These are phyloP conservation scores for Apiotrichum mycotoxinovorans DNA, from an alignment of 1,284 basidiomycete genomes.

Conservation along the genomic window DNA sequence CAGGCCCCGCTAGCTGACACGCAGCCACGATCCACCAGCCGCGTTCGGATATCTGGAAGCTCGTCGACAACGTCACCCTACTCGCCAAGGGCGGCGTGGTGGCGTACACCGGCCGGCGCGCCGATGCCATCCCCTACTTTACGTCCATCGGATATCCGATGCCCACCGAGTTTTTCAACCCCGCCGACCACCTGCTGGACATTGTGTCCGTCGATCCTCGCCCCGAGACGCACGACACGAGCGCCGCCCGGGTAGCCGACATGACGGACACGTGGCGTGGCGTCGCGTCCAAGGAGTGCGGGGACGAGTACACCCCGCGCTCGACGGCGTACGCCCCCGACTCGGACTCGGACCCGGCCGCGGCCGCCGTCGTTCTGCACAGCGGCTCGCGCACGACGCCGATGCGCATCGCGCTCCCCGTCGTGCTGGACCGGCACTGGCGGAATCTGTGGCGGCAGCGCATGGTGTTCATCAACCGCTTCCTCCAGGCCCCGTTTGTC, in stretches of 20 bases:
- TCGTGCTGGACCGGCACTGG: slow-evolving; percentile 48
- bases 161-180: slow-evolving; percentile 48
- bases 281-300: slow-evolving; percentile 9
- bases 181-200: slow-evolving; percentile 51
- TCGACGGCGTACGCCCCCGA: no score
- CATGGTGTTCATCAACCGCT: slow-evolving; percentile 48
- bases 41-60: slow-evolving; percentile 54
- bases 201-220: slow-evolving; percentile 48
- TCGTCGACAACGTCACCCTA: slow-evolving; percentile 54
- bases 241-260: slow-evolving; percentile 21
- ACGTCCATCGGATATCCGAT: slow-evolving; percentile 43
- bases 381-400: slow-evolving; percentile 36
- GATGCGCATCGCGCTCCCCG: slow-evolving; percentile 46
- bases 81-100: slow-evolving; percentile 55
- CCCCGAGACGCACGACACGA: slow-evolving; percentile 21
- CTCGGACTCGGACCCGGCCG: no score
- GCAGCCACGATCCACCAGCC: slow-evolving; percentile 57
- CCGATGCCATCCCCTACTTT: slow-evolving; percentile 43
- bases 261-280: slow-evolving; percentile 25
- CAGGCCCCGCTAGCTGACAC: neutral
- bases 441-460: slow-evolving; percentile 49
- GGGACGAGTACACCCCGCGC: slow-evolving; percentile 6
- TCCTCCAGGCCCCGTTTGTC: slow-evolving; percentile 47
- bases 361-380: neutral
- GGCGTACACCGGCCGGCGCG: slow-evolving; percentile 38